Evolutionary conservation across 495 filamentous ascomycete genomes (phyloP).

Genomic region (Rostrohypoxylon terebratum): DNA sequence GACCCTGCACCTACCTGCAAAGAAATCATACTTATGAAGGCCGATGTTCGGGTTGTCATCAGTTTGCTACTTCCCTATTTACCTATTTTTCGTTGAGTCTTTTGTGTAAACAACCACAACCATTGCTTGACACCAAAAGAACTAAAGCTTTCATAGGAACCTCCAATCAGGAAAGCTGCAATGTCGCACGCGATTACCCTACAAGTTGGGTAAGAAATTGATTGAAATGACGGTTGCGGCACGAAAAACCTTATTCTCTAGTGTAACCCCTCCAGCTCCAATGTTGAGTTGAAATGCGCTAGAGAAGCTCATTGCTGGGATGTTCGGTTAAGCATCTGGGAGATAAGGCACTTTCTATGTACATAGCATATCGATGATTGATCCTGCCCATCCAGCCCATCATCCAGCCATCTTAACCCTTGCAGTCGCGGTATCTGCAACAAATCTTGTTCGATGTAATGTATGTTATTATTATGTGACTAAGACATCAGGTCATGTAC

Average conservation of each 20-base stretch:
- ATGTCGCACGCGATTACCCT: constrained; percentile 15
- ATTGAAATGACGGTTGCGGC: constrained; percentile 26
- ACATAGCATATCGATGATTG: not conserved
- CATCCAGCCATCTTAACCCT: not conserved
- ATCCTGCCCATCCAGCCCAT: not conserved
- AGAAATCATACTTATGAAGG: not conserved
- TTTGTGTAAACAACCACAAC: constrained; percentile 20
- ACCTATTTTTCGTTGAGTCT: constrained; percentile 2
- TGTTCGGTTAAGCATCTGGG: constrained; percentile 3
- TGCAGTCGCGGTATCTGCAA: constrained; percentile 28
- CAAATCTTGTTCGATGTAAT: constrained; percentile 28
- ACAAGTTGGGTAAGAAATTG: constrained; percentile 12
- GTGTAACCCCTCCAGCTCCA: constrained; percentile 24
- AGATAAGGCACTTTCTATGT: not conserved
- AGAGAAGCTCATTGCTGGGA: not conserved
- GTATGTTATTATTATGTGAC: constrained; percentile 16
- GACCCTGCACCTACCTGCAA: not conserved
- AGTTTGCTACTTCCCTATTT: constrained; percentile 6
- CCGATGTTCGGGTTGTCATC: constrained; percentile 30
- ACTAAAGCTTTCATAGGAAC: not conserved
- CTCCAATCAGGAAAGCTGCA: constrained; percentile 7
- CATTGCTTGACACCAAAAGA: not conserved
- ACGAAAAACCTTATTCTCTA: constrained; percentile 24
- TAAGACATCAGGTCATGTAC: constrained; percentile 2
- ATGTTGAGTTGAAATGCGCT: not conserved